Evolutionary conservation across 164 flowering plant species (phyloP).

Genomic region (Umbilicus rupestris): DNA sequence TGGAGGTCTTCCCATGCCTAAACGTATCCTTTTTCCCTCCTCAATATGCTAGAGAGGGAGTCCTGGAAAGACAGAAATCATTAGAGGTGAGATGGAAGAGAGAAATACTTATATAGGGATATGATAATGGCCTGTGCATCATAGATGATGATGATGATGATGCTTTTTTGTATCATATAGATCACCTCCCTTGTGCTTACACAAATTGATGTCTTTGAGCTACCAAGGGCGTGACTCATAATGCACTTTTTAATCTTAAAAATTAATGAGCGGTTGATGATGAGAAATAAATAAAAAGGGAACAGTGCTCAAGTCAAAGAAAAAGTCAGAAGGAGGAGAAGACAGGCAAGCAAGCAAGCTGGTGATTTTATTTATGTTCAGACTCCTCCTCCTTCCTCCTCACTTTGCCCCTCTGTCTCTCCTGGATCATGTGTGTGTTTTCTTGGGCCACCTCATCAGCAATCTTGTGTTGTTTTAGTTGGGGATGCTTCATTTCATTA

Average conservation of each 20-base stretch:
- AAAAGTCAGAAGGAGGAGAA: neutral
- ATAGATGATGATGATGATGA: neutral
- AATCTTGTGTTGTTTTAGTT: slow-evolving; percentile 5
- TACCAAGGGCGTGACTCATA: slow-evolving; percentile 2
- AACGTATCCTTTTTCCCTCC: slow-evolving; percentile 9
- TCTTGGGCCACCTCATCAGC: slow-evolving; percentile 4
- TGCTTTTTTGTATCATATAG: neutral
- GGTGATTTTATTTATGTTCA: slow-evolving; percentile 6
- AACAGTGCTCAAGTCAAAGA: neutral
- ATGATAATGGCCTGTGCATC: slow-evolving; percentile 1
- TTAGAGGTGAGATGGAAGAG: neutral
- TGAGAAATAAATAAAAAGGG: neutral
- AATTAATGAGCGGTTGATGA: slow-evolving; percentile 1
- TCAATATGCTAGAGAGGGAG: neutral
- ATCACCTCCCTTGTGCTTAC: neutral
- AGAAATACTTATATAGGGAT: slow-evolving; percentile 1
- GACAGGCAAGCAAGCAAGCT: neutral
- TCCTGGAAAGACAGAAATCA: neutral
- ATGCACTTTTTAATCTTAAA: slow-evolving; percentile 3
- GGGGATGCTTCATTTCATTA: slow-evolving; percentile 1
- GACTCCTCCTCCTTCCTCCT: neutral
- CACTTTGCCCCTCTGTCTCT: slow-evolving; percentile 1
- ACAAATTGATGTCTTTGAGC: neutral
- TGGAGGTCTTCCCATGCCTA: slow-evolving; percentile 61
- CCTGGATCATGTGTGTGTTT: slow-evolving; percentile 8